phyloP scores from a whole-genome alignment of 805 yeast species.

The Monosporozyma solicola region DNA sequence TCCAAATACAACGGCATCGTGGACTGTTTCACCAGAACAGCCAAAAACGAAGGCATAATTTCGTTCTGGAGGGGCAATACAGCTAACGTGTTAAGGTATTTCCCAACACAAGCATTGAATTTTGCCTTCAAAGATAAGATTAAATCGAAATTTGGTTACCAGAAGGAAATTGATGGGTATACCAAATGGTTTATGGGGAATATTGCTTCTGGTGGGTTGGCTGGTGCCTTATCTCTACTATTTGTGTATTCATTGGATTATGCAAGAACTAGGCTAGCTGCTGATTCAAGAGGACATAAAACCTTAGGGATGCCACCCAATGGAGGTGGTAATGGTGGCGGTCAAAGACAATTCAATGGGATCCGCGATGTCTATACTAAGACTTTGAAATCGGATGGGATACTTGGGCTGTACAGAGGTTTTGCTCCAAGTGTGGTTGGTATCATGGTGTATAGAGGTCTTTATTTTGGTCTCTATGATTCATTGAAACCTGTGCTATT shows the following conservation, averaged over 20 bases:
- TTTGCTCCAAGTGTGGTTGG: conserved; percentile 97
- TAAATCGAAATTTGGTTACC: conserved; percentile 93
- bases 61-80: conserved; percentile 99
- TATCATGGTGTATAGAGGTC: conserved; percentile 98
- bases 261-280: conserved; percentile 96
- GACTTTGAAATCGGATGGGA: conserved; percentile 92
- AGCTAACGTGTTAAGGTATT: conserved; percentile 96
- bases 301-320: conserved; percentile 31
- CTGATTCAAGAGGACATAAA: conserved; percentile 60
- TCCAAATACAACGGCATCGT: conserved; percentile 79
- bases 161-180: conserved; percentile 80
- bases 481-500: conserved; percentile 91
- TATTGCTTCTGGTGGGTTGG: conserved; percentile 95
- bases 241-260: conserved; percentile 93
- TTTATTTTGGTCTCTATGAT: conserved; percentile 96
- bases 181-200: conserved; percentile 90
- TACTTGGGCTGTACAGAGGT: conserved; percentile 98
- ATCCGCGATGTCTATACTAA: conserved; percentile 91
- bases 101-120: conserved; percentile 98
- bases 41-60: conserved; percentile 83
- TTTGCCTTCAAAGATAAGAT: conserved; percentile 97
- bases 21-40: conserved; percentile 93
- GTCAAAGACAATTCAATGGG: conserved; percentile 92
- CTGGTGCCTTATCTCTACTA: conserved; percentile 90
- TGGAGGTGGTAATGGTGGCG: conserved; percentile 52